A percentile compares a stretch with the other conserved stretches of the same genome.
Evolutionary conservation across 2,329 filamentous ascomycete genomes (phyloP).

Genomic region (Arthrobotrys pseudoclavata): DNA sequence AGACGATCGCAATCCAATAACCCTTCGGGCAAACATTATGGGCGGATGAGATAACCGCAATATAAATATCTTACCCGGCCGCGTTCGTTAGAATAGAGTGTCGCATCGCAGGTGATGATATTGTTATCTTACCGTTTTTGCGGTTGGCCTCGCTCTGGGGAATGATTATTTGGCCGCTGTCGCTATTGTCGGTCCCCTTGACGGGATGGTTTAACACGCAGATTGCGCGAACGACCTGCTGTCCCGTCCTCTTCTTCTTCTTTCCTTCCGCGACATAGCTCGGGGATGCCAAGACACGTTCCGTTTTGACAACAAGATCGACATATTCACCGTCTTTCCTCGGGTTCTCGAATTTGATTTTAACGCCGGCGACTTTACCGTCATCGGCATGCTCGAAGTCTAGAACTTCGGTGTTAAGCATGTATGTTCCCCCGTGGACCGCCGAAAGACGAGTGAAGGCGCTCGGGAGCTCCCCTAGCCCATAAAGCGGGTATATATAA

Average conservation of each 20-base stretch:
- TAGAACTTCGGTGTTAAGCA: conserved; percentile 95
- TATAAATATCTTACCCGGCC: conserved; percentile 82
- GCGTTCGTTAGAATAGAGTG: conserved; percentile 48
- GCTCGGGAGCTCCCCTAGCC: conserved; percentile 95
- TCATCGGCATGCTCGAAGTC: conserved; percentile 84
- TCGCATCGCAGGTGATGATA: background rate
- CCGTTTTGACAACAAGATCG: conserved; percentile 95
- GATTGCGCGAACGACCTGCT: conserved; percentile 94
- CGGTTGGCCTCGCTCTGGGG: conserved; percentile 97
- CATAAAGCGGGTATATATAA: conserved; percentile 99
- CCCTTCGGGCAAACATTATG: conserved; percentile 99
- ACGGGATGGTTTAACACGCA: conserved; percentile 97
- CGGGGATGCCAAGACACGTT: conserved; percentile 95
- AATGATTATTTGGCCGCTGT: conserved; percentile 95
- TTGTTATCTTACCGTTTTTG: conserved; percentile 81
- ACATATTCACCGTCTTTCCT: conserved; percentile 85
- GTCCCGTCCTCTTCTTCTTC: conserved; percentile 83
- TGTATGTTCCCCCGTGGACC: conserved; percentile 99
- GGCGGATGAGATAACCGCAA: conserved; percentile 92
- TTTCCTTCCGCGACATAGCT: conserved; percentile 84
- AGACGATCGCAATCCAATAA: conserved; percentile 98
- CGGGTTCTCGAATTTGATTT: conserved; percentile 75
- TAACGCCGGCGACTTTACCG: conserved; percentile 91
- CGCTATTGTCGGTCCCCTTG: conserved; percentile 86
- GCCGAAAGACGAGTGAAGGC: conserved; percentile 96